Conservation (phyloP, 192 early-diverging fungal species). For the Bifiguratus adelaidae region DNA sequence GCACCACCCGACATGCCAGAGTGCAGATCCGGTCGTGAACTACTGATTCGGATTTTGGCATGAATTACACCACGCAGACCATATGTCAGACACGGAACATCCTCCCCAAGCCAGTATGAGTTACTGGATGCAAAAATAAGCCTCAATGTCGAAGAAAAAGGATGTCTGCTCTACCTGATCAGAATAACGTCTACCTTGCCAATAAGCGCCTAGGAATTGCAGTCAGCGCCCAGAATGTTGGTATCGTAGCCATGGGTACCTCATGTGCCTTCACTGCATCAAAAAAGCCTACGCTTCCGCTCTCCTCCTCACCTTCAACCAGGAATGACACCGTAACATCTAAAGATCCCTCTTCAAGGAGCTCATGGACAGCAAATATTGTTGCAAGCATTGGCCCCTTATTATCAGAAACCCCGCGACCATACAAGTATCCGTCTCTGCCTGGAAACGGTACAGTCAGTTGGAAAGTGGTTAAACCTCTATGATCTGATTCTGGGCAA, state of each 20-base stretch:
- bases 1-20: conserved; percentile 69
- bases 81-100: conserved; percentile 68
- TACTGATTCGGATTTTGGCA: conserved; percentile 38
- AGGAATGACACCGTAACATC: conserved; percentile 59
- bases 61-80: conserved; percentile 68
- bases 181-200: conserved; percentile 41
- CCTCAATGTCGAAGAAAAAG: conserved; percentile 12
- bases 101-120: conserved; percentile 73
- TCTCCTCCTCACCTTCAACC: conserved; percentile 75
- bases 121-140: conserved; percentile 36
- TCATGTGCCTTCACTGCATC: conserved; percentile 45
- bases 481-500: neutral
- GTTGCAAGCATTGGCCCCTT: conserved; percentile 69
- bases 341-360: conserved; percentile 42
- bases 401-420: conserved; percentile 70
- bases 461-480: neutral
- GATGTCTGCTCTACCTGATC: conserved; percentile 23
- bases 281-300: conserved; percentile 57
- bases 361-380: conserved; percentile 60
- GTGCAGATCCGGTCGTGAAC: conserved; percentile 52
- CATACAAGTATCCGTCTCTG: conserved; percentile 65
- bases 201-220: conserved; percentile 21
- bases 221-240: neutral
- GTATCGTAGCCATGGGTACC: too few species aligned
- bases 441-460: conserved; percentile 11